phyloP scores from a whole-genome alignment of 1,284 basidiomycete species.

The Meira miltonrushii region DNA sequence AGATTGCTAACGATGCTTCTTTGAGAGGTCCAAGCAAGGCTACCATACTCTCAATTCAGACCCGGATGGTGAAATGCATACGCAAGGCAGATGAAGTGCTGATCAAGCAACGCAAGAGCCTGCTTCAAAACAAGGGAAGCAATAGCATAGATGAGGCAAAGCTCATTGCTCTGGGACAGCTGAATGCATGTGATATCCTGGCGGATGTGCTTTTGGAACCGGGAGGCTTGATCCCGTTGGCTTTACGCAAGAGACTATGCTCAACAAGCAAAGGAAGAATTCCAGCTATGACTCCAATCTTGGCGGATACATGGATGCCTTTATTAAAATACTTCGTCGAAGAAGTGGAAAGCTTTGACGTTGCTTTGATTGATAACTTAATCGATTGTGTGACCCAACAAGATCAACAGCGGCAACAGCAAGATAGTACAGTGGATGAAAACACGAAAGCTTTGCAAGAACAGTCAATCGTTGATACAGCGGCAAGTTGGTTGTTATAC shows the following conservation, averaged over 20 bases:
- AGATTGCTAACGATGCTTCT: conserved; percentile 31
- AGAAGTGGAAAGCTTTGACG: neutral
- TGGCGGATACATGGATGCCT: conserved; percentile 1
- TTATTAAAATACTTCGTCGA: neutral
- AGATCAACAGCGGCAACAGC: no score
- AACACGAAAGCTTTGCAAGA: neutral
- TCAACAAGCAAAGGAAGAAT: no score
- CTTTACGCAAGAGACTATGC: no score
- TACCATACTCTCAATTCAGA: neutral
- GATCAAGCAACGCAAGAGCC: neutral
- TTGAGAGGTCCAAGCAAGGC: conserved; percentile 16
- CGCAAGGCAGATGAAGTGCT: neutral
- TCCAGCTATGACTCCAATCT: no score
- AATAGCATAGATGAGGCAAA: neutral
- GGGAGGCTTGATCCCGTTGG: neutral
- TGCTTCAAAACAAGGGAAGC: neutral
- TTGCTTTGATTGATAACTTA: neutral
- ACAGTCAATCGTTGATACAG: neutral
- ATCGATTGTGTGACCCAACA: neutral
- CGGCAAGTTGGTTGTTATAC: conserved; percentile 5
- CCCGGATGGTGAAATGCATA: neutral
- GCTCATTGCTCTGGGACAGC: neutral
- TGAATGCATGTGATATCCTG: neutral
- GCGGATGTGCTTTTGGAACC: conserved; percentile 6
- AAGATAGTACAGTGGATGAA: neutral